Evolutionary conservation across 228 moss, liverwort and hornwort species (phyloP).

Genomic region (Sphagnum magellanicum): DNA sequence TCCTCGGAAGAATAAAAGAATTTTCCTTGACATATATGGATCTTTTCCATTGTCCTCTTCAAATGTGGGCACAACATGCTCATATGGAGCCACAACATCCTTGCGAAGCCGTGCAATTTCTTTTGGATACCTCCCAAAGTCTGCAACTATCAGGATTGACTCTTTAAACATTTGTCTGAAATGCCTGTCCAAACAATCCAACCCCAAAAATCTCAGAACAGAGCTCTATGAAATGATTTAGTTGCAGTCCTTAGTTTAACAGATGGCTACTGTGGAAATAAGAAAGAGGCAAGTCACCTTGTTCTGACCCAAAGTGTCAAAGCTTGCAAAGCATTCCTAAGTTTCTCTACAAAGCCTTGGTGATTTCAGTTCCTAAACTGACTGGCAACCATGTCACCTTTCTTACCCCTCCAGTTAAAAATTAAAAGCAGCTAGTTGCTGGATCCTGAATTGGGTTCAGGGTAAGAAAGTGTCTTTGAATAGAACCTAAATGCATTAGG

Average conservation of each 20-base stretch:
- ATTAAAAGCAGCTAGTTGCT: too few species aligned
- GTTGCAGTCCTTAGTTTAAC: neutral
- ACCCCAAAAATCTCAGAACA: neutral
- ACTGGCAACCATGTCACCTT: too few species aligned
- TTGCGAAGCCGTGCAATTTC: constrained; percentile 48
- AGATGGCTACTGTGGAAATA: neutral
- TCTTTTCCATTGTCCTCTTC: constrained; percentile 24
- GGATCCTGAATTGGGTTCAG: too few species aligned
- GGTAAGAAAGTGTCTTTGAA: too few species aligned
- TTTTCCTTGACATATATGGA: constrained; percentile 34
- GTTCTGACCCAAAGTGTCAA: too few species aligned
- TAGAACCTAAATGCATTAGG: constrained; percentile 82
- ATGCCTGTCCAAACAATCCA: constrained; percentile 19
- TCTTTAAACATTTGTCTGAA: constrained; percentile 36
- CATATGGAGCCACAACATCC: constrained; percentile 88
- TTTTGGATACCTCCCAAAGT: constrained; percentile 56
- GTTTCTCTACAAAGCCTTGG: too few species aligned
- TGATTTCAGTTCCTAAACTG: too few species aligned
- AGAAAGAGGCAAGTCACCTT: neutral
- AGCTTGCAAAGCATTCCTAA: too few species aligned
- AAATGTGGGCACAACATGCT: constrained; percentile 55
- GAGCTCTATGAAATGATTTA: neutral
- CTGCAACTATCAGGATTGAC: constrained; percentile 67
- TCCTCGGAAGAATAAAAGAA: constrained; percentile 74
- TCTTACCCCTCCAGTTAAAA: too few species aligned